Percentiles rank a stretch among this genome's conserved stretches.
Conservation (phyloP, 2,329 filamentous ascomycete species). For the Hymenoscyphus salicellus region DNA sequence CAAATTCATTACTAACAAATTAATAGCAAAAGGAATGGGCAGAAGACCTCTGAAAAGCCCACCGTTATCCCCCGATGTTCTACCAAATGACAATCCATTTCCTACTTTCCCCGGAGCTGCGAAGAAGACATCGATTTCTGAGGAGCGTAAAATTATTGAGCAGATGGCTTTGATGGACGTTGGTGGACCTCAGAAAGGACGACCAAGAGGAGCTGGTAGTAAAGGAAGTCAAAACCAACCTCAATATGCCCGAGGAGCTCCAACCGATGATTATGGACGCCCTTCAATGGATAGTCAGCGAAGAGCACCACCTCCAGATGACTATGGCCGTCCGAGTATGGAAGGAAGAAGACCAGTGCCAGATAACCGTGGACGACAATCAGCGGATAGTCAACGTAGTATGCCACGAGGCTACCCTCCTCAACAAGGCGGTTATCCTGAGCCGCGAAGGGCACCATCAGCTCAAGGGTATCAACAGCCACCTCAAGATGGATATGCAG, state of each 20-base stretch:
- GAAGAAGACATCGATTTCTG: slow-evolving; percentile 41
- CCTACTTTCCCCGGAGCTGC: slow-evolving; percentile 42
- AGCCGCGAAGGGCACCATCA: slow-evolving; percentile 25
- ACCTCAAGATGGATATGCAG: slow-evolving; percentile 29
- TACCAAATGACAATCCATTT: slow-evolving; percentile 49
- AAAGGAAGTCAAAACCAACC: slow-evolving; percentile 25
- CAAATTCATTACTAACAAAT: slow-evolving; percentile 17
- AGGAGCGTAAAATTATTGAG: slow-evolving; percentile 36
- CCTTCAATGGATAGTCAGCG: slow-evolving; percentile 24
- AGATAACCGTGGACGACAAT: slow-evolving; percentile 28
- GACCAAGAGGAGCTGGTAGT: slow-evolving; percentile 26
- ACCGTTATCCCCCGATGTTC: slow-evolving; percentile 39
- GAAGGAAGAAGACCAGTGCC: slow-evolving; percentile 21
- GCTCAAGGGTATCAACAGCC: slow-evolving; percentile 20
- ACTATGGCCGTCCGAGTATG: slow-evolving; percentile 19
- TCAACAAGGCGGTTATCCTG: slow-evolving; percentile 28
- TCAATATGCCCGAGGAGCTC: slow-evolving; percentile 14
- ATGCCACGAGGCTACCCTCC: slow-evolving; percentile 26
- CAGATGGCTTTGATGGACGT: slow-evolving; percentile 35
- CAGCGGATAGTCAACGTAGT: slow-evolving; percentile 28
- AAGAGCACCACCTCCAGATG: slow-evolving; percentile 14
- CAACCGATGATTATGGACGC: slow-evolving; percentile 29
- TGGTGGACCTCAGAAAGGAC: slow-evolving; percentile 17
- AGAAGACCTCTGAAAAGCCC: slow-evolving; percentile 33
- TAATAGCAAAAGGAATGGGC: slow-evolving; percentile 22